Base-by-base conservation (phyloP, 305 asterid genomes). In the Lippia alba region DNA sequence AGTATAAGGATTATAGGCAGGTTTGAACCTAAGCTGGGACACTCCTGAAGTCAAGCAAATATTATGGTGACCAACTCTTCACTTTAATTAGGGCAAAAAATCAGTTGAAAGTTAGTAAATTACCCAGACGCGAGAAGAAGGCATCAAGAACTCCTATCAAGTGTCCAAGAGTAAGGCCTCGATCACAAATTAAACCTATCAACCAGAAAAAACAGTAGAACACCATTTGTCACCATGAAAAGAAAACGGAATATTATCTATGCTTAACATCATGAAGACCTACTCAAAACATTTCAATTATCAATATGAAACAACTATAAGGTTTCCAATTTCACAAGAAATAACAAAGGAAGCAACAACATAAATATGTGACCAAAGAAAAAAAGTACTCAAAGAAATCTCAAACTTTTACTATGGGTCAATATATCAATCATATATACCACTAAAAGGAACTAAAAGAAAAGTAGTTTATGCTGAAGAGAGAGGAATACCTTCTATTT, bases 1-100 rank as follows among this genome's bases (percentile, higher is more conserved):
- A 33, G 99, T 92, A 45, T 94, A 94, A 19, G 99, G 99, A 82
- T 94, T 92, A 77, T 94, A 91, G 55, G 98, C 99, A 63, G 98
- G 96, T 86, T 94, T 94, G 89, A 90, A 94, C 76, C 89, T 90
- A 59, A 94, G 89, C 87, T 94, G 88, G 64, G 96, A 82, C 99
- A 92, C 92, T 74, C 99, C 98, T 92, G 79, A 58, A 76, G 82
- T 66, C 48, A 10, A 58, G 12, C 48, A 12, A 67, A 39, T 71
- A 57, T 45, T 16, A 19, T 17, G 16, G 50, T 9, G 2, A 14
- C 55, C 10, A 44, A 70, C 54, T 40, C 65, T 70, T 65, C 33
- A 20, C 18, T 40, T 63, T 46, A 54, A 20, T 14, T 39, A 44
- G 67, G 54, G 55, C 32, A 61, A 69, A 12, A 7, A 56, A 41